Evolutionary conservation across 2,329 filamentous ascomycete genomes (phyloP), one percentile per base, ranked within the genome.

Genomic region (Trichoderma sp.): DNA sequence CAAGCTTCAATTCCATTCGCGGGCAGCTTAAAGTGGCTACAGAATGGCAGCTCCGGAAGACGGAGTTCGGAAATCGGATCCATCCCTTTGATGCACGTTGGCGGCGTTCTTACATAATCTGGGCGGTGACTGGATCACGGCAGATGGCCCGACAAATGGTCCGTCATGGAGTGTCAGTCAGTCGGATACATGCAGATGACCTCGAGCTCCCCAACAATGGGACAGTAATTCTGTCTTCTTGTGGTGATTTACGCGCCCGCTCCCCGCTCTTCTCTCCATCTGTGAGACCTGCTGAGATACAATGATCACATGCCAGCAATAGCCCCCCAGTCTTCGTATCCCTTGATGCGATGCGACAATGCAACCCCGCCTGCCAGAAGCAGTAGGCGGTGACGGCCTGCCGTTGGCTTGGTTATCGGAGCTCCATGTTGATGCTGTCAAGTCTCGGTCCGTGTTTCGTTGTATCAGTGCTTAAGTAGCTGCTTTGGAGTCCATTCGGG

Each of bases 331-430:
- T 24, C 24, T 41, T 52, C 58, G 48, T 52, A 60, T 28, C 21
- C 43, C 9, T 34, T 15, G 9, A 34, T 10, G 51, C 60, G n/a
- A 1, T 48, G 34, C 12, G 10, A 39, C 34, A 39, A 39, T 5
- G 12, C 34, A 39, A 63, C 63, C 63, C 63, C 63, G 57, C 63
- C 50, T 55, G 44, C 57, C 47, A 44, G 26, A 64, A 58, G 24
- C 21, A 48, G 62, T 34, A 64, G 62, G 62, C 62, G 62, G 62
- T 64, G 62, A 41, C 17, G 52, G 30, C 30, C 30, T 34, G 30
- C 30, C 10, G 21, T 7, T 10, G 30, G 9, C 21, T 19, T 24
- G 34, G 52, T 39, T 4, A 14, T 39, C 34, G 12, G 12, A 14
- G 12, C 34, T 5, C 3, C 21, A 24, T 24, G 21, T 30, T 39